These are phyloP conservation scores for Cladorrhinum samala DNA, from an alignment of 495 filamentous ascomycete genomes.

Conservation along the genomic window DNA sequence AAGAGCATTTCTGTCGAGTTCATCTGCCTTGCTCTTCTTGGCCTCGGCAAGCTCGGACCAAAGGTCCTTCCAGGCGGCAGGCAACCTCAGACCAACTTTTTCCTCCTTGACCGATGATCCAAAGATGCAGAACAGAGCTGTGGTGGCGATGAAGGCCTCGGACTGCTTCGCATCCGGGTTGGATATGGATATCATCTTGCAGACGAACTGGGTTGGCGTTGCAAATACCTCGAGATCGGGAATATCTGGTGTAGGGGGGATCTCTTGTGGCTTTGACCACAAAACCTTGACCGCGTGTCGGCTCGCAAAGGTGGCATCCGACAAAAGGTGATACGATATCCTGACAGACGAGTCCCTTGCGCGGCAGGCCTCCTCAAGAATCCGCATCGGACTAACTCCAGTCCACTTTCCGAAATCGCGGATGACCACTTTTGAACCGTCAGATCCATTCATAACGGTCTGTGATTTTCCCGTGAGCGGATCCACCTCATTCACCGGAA, in stretches of 20 bases:
- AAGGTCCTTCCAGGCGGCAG: conserved; percentile 73
- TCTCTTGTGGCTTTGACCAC: conserved; percentile 75
- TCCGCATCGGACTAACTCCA: conserved; percentile 61
- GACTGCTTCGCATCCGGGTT: conserved; percentile 74
- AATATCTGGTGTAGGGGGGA: conserved; percentile 33
- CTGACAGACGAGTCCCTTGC: conserved; percentile 65
- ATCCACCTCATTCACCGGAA: conserved; percentile 59
- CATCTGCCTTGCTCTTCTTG: conserved; percentile 63
- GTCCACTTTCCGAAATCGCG: conserved; percentile 79
- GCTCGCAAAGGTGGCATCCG: conserved; percentile 64
- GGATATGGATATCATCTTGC: conserved; percentile 71
- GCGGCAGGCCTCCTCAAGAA: conserved; percentile 82
- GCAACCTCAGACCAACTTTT: conserved; percentile 73
- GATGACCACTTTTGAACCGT: conserved; percentile 52
- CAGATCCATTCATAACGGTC: conserved; percentile 43
- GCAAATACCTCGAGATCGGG: conserved; percentile 40
- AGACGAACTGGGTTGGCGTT: conserved; percentile 36
- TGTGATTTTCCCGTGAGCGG: conserved; percentile 44
- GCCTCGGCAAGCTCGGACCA: conserved; percentile 70
- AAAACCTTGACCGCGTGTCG: conserved; percentile 65
- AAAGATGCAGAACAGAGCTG: conserved; percentile 75
- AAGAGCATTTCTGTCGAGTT: conserved; percentile 58
- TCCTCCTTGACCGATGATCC: conserved; percentile 72
- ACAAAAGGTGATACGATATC: conserved; percentile 60
- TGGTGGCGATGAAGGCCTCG: conserved; percentile 77